Evolutionary conservation across 345 rosid genomes (phyloP).

Genomic region (Dimocarpus longan): DNA sequence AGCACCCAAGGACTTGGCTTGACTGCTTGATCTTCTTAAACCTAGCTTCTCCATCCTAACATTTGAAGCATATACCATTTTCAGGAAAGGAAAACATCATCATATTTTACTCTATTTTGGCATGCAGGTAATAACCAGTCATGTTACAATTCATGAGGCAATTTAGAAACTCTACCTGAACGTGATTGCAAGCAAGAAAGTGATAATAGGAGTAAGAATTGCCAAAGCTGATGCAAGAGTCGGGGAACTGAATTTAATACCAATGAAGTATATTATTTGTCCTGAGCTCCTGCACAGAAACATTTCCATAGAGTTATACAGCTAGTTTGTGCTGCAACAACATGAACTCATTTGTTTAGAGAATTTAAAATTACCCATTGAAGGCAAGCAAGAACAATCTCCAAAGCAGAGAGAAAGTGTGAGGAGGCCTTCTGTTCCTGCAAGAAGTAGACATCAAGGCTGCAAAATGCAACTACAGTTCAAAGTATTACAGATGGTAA

Average conservation of each 20-base stretch:
- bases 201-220: slow-evolving; percentile 41
- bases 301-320: neutral
- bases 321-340: neutral
- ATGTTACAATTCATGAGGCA: neutral
- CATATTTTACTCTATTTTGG: neutral
- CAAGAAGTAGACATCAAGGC: neutral
- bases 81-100: neutral
- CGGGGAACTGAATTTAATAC: slow-evolving; percentile 38
- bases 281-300: slow-evolving; percentile 39
- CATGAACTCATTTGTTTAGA: neutral
- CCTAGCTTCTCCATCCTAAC: slow-evolving; percentile 43
- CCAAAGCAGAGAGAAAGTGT: slow-evolving; percentile 27
- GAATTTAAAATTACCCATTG: slow-evolving; percentile 32
- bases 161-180: slow-evolving; percentile 28
- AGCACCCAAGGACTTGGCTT: slow-evolving; percentile 45
- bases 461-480: neutral
- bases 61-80: neutral
- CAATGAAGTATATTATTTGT: slow-evolving; percentile 30
- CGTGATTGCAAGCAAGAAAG: slow-evolving; percentile 42
- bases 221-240: slow-evolving; percentile 40
- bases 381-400: slow-evolving; percentile 46
- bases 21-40: slow-evolving; percentile 37
- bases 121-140: neutral
- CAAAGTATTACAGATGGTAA: neutral
- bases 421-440: slow-evolving; percentile 40